Conservation (phyloP, 2,329 filamentous ascomycete genomes). For the Neoscytalidium dimidiatum region DNA sequence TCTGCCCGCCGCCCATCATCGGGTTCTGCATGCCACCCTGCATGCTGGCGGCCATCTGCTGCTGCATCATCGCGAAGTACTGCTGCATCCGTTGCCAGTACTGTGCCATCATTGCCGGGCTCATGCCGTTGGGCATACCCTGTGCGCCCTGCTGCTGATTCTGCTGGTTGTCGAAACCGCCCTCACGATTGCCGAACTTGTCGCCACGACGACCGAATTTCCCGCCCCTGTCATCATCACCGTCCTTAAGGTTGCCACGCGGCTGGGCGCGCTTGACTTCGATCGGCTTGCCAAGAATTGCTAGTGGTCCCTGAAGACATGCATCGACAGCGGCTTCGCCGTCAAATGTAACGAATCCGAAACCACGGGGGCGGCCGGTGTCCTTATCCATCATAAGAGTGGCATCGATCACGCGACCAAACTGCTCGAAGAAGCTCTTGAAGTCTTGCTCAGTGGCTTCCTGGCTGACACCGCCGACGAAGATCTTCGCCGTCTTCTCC, state of each 20-base stretch:
- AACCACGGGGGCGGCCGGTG: constrained; percentile 92
- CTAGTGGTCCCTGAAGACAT: constrained; percentile 79
- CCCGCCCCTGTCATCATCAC: constrained; percentile 67
- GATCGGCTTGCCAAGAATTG: constrained; percentile 94
- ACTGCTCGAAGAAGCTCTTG: constrained; percentile 94
- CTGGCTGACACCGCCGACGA: constrained; percentile 95
- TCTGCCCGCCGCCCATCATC: constrained; percentile 61
- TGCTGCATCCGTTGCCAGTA: constrained; percentile 99
- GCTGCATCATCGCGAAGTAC: constrained; percentile 93
- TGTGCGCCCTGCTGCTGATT: constrained; percentile 44
- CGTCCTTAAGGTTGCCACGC: constrained; percentile 88
- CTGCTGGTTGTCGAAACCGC: constrained; percentile 48
- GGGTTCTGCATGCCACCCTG: constrained; percentile 42
- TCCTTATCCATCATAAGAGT: constrained; percentile 99
- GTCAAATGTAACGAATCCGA: constrained; percentile 98
- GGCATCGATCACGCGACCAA: constrained; percentile 92
- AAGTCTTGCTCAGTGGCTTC: constrained; percentile 97
- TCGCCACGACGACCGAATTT: constrained; percentile 38
- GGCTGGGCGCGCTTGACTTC: constrained; percentile 99
- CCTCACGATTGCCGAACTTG: constrained; percentile 41
- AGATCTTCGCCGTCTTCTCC: constrained; percentile 98
- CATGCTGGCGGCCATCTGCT: constrained; percentile 67
- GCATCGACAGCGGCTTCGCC: constrained; percentile 92
- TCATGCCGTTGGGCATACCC: constrained; percentile 65
- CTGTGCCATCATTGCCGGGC: constrained; percentile 95